Conservation (phyloP, 306 rosid species). For the Alnus glutinosa region DNA sequence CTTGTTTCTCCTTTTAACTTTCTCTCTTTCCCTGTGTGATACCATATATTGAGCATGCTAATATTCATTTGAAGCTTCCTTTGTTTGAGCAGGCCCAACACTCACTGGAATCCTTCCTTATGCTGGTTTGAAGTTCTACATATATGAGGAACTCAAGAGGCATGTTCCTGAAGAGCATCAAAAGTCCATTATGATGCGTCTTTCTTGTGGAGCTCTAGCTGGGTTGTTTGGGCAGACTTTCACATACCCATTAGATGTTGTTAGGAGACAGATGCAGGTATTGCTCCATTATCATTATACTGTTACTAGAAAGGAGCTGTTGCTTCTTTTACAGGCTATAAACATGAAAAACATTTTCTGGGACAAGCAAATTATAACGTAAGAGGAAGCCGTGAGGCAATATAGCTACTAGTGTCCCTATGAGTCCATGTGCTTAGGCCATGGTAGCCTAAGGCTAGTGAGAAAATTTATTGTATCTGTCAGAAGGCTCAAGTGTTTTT, state of each 20-base stretch:
- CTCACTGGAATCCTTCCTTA: constrained; percentile 89
- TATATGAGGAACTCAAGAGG: constrained; percentile 76
- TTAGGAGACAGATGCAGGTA: constrained; percentile 99
- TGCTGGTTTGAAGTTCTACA: constrained; percentile 93
- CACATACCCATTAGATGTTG: constrained; percentile 95
- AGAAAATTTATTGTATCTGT: background rate
- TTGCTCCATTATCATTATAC: background rate
- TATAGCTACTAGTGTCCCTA: background rate
- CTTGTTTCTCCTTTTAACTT: background rate
- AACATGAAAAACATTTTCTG: background rate
- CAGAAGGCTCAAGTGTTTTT: background rate
- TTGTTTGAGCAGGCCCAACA: constrained; percentile 71
- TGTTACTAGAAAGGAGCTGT: background rate
- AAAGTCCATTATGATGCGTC: constrained; percentile 71
- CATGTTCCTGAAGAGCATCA: constrained; percentile 86
- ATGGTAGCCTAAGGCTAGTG: background rate
- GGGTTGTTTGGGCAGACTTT: constrained; percentile 94
- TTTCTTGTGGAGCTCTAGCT: constrained; percentile 94
- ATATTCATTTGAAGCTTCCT: background rate
- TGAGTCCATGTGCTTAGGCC: background rate
- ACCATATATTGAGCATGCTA: background rate
- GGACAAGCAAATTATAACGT: constrained; percentile 1
- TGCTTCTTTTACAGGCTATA: background rate
- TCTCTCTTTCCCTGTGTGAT: background rate
- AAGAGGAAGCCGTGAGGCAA: background rate